Evolutionary conservation across 2,329 filamentous ascomycete genomes (phyloP).

Genomic region (Fonsecaea erecta): DNA sequence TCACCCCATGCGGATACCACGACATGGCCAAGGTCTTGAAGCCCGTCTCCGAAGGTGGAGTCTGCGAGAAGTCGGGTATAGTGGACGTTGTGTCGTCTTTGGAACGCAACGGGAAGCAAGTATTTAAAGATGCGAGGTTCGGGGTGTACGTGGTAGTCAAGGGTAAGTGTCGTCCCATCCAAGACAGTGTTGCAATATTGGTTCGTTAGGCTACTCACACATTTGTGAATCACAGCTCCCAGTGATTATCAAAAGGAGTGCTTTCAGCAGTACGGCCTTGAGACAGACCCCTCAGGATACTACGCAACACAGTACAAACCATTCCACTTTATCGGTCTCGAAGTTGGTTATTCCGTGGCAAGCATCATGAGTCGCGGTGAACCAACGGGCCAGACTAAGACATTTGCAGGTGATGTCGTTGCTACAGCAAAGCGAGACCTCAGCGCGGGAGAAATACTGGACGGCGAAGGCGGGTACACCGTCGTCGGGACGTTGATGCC

Average conservation of each 20-base stretch:
- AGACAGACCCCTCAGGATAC: constrained; percentile 49
- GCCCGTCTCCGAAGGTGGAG: constrained; percentile 49
- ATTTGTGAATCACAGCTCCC: constrained; percentile 54
- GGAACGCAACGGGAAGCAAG: constrained; percentile 50
- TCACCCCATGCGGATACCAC: constrained; percentile 52
- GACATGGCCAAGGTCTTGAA: constrained; percentile 51
- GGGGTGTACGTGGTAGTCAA: constrained; percentile 55
- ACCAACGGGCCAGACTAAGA: constrained; percentile 53
- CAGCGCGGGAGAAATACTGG: constrained; percentile 51
- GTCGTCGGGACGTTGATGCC: constrained; percentile 53
- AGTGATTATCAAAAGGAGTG: constrained; percentile 58
- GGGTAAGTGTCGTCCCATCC: constrained; percentile 45
- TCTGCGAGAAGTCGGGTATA: constrained; percentile 48
- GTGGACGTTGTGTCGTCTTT: constrained; percentile 55
- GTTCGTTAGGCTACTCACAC: constrained; percentile 19
- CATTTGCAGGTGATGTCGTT: constrained; percentile 52
- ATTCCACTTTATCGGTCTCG: constrained; percentile 55
- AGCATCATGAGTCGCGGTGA: constrained; percentile 54
- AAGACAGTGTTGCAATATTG: no score
- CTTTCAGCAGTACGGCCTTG: constrained; percentile 57
- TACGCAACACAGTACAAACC: constrained; percentile 55
- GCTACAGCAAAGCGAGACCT: constrained; percentile 54
- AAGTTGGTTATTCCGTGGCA: constrained; percentile 52
- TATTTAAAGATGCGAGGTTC: constrained; percentile 50
- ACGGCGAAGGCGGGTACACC: constrained; percentile 54